Evolutionary conservation across 371 early-diverging fungal genomes (phyloP).

Genomic region (Rhizopus microsporus): DNA sequence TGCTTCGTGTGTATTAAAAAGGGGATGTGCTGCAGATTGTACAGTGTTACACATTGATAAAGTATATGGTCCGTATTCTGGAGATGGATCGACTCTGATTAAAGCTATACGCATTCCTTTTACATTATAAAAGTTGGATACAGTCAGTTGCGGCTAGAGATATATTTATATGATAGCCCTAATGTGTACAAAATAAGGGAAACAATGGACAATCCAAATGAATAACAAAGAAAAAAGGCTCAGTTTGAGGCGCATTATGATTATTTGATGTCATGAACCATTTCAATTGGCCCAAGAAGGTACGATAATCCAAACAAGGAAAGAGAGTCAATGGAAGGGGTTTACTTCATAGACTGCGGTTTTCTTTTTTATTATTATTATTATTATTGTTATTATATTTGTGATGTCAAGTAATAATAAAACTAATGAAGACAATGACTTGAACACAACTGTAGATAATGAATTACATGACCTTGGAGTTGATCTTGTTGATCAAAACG

Average conservation of each 20-base stretch:
- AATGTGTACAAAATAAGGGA: no score
- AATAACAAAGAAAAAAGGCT: no score
- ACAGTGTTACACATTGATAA: no score
- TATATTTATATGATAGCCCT: no score
- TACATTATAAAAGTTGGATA: no score
- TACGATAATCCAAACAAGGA: neutral
- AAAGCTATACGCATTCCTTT: no score
- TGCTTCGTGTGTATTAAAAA: no score
- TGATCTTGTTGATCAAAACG: slow-evolving; percentile 62
- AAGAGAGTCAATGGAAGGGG: neutral
- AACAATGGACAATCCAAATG: no score
- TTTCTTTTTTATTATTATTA: neutral
- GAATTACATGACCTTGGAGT: slow-evolving; percentile 49
- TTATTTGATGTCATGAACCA: neutral
- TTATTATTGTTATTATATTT: neutral
- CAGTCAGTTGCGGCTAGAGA: no score
- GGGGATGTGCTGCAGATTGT: no score
- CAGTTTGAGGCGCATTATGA: neutral
- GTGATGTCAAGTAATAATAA: neutral
- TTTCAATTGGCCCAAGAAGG: slow-evolving; percentile 1
- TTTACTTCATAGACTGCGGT: neutral
- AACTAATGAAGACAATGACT: neutral
- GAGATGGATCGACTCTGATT: no score
- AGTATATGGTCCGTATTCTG: no score
- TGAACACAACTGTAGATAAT: neutral